Evolutionary conservation across 305 asterid genomes (phyloP).

Genomic region (Petunia hybrid): DNA sequence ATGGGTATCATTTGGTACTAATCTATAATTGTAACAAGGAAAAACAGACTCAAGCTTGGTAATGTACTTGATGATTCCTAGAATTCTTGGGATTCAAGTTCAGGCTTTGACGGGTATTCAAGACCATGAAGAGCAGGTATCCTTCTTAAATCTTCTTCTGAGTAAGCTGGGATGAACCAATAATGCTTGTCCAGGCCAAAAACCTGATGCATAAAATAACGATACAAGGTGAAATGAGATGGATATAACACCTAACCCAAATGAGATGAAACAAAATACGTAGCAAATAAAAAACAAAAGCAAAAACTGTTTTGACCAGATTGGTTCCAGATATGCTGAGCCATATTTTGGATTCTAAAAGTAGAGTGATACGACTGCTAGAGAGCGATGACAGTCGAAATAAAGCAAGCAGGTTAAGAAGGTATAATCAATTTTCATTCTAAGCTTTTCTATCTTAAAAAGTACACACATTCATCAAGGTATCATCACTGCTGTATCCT

Average conservation of each 20-base stretch:
- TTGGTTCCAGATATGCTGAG: conserved; percentile 19
- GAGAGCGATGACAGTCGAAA: not conserved
- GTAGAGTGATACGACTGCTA: not conserved
- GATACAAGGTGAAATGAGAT: not conserved
- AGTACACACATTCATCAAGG: not conserved
- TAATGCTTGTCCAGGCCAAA: conserved; percentile 80
- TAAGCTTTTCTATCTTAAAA: not conserved
- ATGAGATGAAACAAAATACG: not conserved
- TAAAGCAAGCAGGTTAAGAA: conserved; percentile 20
- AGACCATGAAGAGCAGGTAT: conserved; percentile 95
- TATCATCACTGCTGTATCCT: not conserved
- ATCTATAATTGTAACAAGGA: conserved; percentile 33
- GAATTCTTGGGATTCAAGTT: conserved; percentile 71
- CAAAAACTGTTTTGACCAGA: not conserved
- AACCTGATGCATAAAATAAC: conserved; percentile 55
- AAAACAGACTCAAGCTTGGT: not conserved
- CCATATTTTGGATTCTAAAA: not conserved
- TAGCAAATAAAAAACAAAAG: not conserved
- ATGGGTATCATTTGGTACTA: not conserved
- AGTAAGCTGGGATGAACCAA: conserved; percentile 91
- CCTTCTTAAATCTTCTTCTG: conserved; percentile 84
- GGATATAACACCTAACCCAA: not conserved
- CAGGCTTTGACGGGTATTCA: conserved; percentile 93
- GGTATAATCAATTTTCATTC: not conserved
- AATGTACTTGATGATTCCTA: conserved; percentile 37